Evolutionary conservation across 805 yeast species (phyloP), one percentile per base, ranked within the genome.

Genomic region (Komagataella phaffii): DNA sequence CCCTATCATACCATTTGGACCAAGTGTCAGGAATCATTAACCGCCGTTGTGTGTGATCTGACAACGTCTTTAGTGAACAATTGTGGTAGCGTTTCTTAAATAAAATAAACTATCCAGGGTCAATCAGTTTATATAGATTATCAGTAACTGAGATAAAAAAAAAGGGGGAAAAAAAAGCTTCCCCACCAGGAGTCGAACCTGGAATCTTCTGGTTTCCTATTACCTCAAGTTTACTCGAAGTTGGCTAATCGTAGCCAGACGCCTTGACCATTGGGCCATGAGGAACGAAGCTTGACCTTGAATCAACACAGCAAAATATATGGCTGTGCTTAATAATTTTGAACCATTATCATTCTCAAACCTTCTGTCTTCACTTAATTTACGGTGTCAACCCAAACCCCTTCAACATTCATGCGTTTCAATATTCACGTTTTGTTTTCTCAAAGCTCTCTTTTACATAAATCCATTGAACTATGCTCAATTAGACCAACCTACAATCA

Each of bases 181-280:
- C 71, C 74, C 74, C 74, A 72, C 73, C 76, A 72, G 76, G 76
- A 72, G 72, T 72, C 73, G 75, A 72, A 72, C 76, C 76, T 72
- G 75, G 75, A 72, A 69, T 68, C 72, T 68, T 64, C 71, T 66
- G 72, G 71, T 68, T 67, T 55, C 58, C 40, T 30, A 30, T 30
- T 30, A 30, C 40, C 40, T 5, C 40, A 14, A 30, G 40, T 30
- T 30, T 30, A 10, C 40, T 30, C 40, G 40, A 30, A 8, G 40
- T 30, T 30, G 51, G 55, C 51, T 61, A 45, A 24, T 73, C 81
- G 81, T 77, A 77, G 81, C 81, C 82, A 76, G 80, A 77, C 81
- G 81, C 81, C 82, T 77, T 77, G 80, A 77, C 82, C 82, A 77
- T 77, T 77, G 80, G 82, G 82, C 81, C 82, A 77, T 79, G 81